A percentile compares a stretch with the other conserved stretches of the same genome.
These are phyloP conservation scores for Syzygium aqueum DNA, from an alignment of 345 rosid species.

Conservation along the genomic window DNA sequence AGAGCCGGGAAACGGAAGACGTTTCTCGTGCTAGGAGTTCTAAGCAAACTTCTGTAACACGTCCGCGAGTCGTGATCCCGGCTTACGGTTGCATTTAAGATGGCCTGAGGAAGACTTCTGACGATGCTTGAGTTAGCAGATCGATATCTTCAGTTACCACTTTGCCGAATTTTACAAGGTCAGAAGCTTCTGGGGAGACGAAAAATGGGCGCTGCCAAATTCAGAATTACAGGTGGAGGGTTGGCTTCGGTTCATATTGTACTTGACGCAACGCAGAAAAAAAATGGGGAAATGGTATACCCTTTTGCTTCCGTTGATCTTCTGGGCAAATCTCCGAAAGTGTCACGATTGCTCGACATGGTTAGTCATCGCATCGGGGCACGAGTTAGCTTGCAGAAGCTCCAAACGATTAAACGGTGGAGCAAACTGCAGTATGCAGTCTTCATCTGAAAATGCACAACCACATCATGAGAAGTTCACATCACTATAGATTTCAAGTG, in stretches of 20 bases:
- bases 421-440: slow-evolving; percentile 71
- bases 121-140: not conserved
- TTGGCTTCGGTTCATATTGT: not conserved
- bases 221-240: not conserved
- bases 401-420: slow-evolving; percentile 72
- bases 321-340: not conserved
- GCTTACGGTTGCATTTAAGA: not conserved
- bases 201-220: not conserved
- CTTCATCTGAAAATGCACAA: slow-evolving; percentile 49
- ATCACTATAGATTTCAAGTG: not conserved
- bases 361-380: slow-evolving; percentile 66
- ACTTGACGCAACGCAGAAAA: not conserved
- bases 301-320: not conserved
- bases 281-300: not conserved
- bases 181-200: not conserved
- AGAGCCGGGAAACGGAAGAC: not conserved
- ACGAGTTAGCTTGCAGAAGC: slow-evolving; percentile 87
- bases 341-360: slow-evolving; percentile 39
- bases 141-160: not conserved
- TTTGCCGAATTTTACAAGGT: not conserved
- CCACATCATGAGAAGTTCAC: not conserved
- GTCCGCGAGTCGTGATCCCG: not conserved
- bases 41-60: not conserved
- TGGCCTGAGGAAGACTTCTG: not conserved
- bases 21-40: not conserved